Percentiles rank a stretch among this genome's conserved stretches.
Evolutionary conservation across 345 rosid species (phyloP).

Genomic region (Jatropha curcas): DNA sequence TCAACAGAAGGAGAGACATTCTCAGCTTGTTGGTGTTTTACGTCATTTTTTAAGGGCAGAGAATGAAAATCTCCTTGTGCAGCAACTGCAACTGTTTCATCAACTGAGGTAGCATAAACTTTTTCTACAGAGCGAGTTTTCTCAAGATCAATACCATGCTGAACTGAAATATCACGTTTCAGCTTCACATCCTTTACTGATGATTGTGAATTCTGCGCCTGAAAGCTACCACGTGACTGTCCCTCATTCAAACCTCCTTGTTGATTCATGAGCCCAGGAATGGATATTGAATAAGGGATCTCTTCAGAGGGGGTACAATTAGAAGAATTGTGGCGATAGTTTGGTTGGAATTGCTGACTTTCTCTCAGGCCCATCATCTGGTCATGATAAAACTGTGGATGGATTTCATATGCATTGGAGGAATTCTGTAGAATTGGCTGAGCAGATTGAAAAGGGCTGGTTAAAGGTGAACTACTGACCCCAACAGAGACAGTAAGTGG

Average conservation of each 20-base stretch:
- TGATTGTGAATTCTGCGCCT: constrained; percentile 40
- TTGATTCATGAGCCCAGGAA: constrained; percentile 42
- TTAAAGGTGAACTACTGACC: constrained; percentile 39
- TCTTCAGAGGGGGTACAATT: constrained; percentile 39
- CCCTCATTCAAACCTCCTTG: constrained; percentile 44
- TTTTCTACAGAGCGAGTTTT: constrained; percentile 29
- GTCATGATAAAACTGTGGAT: constrained; percentile 46
- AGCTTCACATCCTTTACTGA: constrained; percentile 36
- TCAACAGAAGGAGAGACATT: constrained; percentile 43
- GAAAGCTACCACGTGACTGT: constrained; percentile 35
- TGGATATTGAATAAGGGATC: constrained; percentile 36
- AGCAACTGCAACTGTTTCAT: constrained; percentile 20
- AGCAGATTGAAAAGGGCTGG: constrained; percentile 43
- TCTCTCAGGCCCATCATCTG: constrained; percentile 49
- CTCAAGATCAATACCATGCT: constrained; percentile 38
- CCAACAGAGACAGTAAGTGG: constrained; percentile 36
- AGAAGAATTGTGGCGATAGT: constrained; percentile 40
- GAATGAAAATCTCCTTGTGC: constrained; percentile 35
- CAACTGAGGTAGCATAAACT: constrained; percentile 36
- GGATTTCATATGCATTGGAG: constrained; percentile 44
- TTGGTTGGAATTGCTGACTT: constrained; percentile 38
- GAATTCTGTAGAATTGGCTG: constrained; percentile 44
- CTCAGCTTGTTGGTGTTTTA: constrained; percentile 33
- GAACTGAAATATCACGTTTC: constrained; percentile 37
- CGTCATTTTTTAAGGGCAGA: constrained; percentile 32